Evolutionary conservation across 345 rosid genomes (phyloP).

Genomic region (Populus davidiana): DNA sequence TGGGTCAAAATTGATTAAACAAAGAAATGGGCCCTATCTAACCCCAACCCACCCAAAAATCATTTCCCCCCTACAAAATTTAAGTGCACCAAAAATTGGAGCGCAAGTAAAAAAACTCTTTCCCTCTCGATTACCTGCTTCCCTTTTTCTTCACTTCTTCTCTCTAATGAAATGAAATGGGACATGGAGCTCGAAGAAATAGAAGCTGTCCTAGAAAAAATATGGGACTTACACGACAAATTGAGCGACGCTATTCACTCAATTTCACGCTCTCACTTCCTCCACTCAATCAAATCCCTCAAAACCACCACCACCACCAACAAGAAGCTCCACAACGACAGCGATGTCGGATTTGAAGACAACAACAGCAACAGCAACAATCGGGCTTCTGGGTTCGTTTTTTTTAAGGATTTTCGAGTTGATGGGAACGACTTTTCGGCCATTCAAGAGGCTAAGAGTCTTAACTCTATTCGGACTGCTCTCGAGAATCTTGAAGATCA

Average conservation of each 20-base stretch:
- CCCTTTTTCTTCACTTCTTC: background rate
- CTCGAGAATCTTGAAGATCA: slow-evolving; percentile 97
- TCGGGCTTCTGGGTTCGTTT: slow-evolving; percentile 58
- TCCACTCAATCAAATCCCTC: slow-evolving; percentile 49
- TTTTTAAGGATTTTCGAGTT: slow-evolving; percentile 67
- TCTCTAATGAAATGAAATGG: slow-evolving; percentile 45
- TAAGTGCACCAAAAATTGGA: background rate
- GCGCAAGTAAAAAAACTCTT: background rate
- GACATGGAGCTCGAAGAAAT: slow-evolving; percentile 87
- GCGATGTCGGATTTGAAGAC: slow-evolving; percentile 25
- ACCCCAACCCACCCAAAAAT: too few relatives aligned
- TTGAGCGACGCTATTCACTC: slow-evolving; percentile 93
- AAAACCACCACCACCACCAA: slow-evolving; percentile 29
- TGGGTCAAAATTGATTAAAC: too few relatives aligned
- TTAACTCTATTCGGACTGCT: slow-evolving; percentile 79
- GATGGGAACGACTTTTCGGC: slow-evolving; percentile 45
- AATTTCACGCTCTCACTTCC: slow-evolving; percentile 76
- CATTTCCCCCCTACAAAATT: background rate
- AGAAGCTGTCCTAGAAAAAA: slow-evolving; percentile 82
- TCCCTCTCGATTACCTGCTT: slow-evolving; percentile 5
- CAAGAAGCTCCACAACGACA: slow-evolving; percentile 31
- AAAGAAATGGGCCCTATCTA: too few relatives aligned
- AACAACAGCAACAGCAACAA: background rate
- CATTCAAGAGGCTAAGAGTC: slow-evolving; percentile 83
- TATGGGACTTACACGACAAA: slow-evolving; percentile 96